Evolutionary conservation across 2,329 filamentous ascomycete species (phyloP), one percentile per base, ranked within the genome.

Genomic region (Stagonosporopsis vannaccii): DNA sequence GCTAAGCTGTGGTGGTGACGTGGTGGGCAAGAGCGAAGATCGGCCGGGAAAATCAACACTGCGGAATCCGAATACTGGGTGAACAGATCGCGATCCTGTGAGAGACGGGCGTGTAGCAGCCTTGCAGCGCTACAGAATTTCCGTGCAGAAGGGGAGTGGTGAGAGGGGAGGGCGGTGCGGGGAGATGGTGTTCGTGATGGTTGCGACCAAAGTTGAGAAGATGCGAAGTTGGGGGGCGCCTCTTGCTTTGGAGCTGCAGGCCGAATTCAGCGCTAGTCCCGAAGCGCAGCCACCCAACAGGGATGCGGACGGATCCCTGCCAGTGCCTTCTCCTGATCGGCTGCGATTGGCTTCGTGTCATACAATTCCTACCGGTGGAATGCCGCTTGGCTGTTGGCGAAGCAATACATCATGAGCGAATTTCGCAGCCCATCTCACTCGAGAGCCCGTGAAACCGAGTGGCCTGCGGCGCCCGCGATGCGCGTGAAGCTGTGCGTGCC

Each of bases 1-100:
- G 61, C 63, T 63, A 67, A 70, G 65, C 61, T 59, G 60, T 67
- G 63, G 63, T 54, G 62, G 69, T 72, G 73, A 72, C 67, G 70
- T 70, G 56, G 43, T 58, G 48, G 47, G 40, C 44, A 49, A 52
- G 68, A 60, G 67, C 66, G 67, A 69, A 66, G 70, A 71, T 69
- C 49, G 67, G 63, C 66, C 63, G 61, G 62, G 61, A 67, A 66
- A 62, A 57, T 52, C 48, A 58, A 53, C 49, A 49, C 49, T 52
- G 55, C 9, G 47, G 32, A 39, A 56, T 56, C 42, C 53, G 53
- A 56, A 56, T 56, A 53, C 47, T 46, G 52, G 49, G 50, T 46
- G 36, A 62, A 58, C 54, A 66, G 69, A 64, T 63, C 51, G 70
- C 59, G 56, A 60, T 61, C 56, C 54, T 20, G 54, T 58, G 58